These are phyloP conservation scores for Botrytis paeoniae DNA, from an alignment of 2,329 filamentous ascomycete genomes.

Conservation along the genomic window DNA sequence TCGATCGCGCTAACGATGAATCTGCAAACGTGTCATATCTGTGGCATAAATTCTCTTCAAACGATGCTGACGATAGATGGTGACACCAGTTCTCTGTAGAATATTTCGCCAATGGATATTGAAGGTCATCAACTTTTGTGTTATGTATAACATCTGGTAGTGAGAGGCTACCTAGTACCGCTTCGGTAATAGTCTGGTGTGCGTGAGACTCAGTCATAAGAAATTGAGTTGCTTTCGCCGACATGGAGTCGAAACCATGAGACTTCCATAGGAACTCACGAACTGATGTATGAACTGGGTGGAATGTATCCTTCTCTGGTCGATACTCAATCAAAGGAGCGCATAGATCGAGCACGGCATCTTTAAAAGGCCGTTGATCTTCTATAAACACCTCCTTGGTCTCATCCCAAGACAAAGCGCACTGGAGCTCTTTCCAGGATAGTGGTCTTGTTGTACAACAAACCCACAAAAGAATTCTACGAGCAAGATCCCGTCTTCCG, in stretches of 20 bases:
- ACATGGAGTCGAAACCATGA: constrained; percentile 12
- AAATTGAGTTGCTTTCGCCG: constrained; percentile 11
- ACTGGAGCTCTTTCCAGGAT: constrained; percentile 13
- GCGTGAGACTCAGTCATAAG: constrained; percentile 14
- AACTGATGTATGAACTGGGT: not conserved
- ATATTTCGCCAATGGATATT: constrained; percentile 8
- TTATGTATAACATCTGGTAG: not conserved
- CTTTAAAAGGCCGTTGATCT: constrained; percentile 12
- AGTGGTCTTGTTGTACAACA: constrained; percentile 15
- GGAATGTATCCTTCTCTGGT: constrained; percentile 9
- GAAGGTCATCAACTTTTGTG: not conserved
- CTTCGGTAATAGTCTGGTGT: constrained; percentile 8
- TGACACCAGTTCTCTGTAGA: constrained; percentile 18
- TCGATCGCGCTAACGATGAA: constrained; percentile 4
- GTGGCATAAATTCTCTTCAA: not conserved
- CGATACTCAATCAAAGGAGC: constrained; percentile 16
- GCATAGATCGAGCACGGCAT: constrained; percentile 10
- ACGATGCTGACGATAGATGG: constrained; percentile 11
- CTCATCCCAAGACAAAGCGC: constrained; percentile 16
- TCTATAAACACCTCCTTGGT: not conserved
- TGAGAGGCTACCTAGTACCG: not conserved
- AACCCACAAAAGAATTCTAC: constrained; percentile 9
- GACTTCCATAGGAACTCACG: constrained; percentile 6
- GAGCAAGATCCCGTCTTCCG: constrained; percentile 8
- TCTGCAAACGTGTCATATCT: not conserved